Conservation (phyloP, 306 rosid species). For the Sechiopsis laciniata region DNA sequence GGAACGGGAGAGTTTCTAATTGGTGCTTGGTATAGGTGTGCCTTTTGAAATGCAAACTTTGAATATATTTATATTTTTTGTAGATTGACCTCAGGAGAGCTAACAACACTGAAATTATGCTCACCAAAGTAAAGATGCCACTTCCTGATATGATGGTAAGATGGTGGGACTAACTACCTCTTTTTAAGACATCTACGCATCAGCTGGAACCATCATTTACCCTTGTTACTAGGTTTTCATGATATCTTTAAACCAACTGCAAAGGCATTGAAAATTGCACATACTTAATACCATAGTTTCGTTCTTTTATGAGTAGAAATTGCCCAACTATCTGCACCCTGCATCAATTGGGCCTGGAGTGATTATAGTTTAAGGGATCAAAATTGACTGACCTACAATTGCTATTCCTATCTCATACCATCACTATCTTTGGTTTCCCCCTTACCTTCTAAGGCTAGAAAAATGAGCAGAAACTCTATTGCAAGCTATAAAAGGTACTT, state of each 20-base stretch:
- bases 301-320: not conserved
- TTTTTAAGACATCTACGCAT: not conserved
- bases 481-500: not conserved
- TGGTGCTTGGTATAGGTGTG: too few species aligned
- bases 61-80: constrained; percentile 20
- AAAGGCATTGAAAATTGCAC: not conserved
- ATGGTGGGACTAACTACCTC: constrained; percentile 23
- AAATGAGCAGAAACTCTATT: not conserved
- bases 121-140: constrained; percentile 98
- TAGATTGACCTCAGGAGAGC: constrained; percentile 96
- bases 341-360: not conserved
- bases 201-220: constrained; percentile 2
- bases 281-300: not conserved
- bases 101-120: constrained; percentile 96
- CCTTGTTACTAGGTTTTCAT: not conserved
- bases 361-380: not conserved
- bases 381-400: not conserved
- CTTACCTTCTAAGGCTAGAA: not conserved
- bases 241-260: constrained; percentile 1
- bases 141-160: constrained; percentile 99
- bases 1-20: not conserved
- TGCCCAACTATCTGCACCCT: constrained; percentile 2
- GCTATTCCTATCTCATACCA: not conserved
- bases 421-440: not conserved
- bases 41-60: not conserved